Evolutionary conservation across 2,329 filamentous ascomycete genomes (phyloP).

Genomic region (Diaporthe longicolla): DNA sequence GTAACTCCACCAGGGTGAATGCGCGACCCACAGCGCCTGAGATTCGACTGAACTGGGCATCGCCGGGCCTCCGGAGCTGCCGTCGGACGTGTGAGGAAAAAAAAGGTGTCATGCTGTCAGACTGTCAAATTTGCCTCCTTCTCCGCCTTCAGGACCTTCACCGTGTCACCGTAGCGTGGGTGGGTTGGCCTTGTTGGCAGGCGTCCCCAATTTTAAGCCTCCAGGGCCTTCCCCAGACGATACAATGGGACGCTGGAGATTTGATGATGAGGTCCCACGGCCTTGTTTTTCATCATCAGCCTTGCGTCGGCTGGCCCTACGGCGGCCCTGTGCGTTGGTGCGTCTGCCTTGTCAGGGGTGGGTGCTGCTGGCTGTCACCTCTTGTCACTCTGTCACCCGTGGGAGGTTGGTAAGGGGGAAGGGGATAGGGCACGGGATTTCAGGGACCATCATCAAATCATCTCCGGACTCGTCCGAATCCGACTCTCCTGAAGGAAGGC

Average conservation of each 20-base stretch:
- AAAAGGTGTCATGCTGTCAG: slow-evolving; percentile 5
- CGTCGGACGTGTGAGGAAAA: slow-evolving; percentile 26
- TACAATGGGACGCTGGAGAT: slow-evolving; percentile 25
- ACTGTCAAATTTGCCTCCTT: slow-evolving; percentile 18
- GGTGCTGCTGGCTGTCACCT: neutral
- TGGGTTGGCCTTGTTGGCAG: slow-evolving; percentile 9
- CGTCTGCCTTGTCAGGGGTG: slow-evolving; percentile 5
- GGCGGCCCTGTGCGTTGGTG: slow-evolving; percentile 22
- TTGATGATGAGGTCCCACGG: slow-evolving; percentile 27
- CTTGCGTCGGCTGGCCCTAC: slow-evolving; percentile 36
- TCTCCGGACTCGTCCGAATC: slow-evolving; percentile 39
- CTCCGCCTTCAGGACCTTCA: neutral
- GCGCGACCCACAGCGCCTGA: slow-evolving; percentile 33
- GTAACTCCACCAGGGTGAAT: slow-evolving; percentile 33
- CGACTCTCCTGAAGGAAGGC: slow-evolving; percentile 31
- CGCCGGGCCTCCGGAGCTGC: slow-evolving; percentile 35
- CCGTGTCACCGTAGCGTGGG: slow-evolving; percentile 16
- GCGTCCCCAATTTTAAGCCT: slow-evolving; percentile 28
- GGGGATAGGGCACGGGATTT: neutral
- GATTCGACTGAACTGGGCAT: slow-evolving; percentile 28
- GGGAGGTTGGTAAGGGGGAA: neutral
- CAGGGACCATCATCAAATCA: slow-evolving; percentile 33
- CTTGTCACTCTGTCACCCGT: slow-evolving; percentile 10
- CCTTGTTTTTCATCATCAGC: slow-evolving; percentile 14
- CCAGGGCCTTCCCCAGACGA: slow-evolving; percentile 39